Conservation (phyloP, 495 filamentous ascomycete genomes). For the Aspergillus leporis region DNA sequence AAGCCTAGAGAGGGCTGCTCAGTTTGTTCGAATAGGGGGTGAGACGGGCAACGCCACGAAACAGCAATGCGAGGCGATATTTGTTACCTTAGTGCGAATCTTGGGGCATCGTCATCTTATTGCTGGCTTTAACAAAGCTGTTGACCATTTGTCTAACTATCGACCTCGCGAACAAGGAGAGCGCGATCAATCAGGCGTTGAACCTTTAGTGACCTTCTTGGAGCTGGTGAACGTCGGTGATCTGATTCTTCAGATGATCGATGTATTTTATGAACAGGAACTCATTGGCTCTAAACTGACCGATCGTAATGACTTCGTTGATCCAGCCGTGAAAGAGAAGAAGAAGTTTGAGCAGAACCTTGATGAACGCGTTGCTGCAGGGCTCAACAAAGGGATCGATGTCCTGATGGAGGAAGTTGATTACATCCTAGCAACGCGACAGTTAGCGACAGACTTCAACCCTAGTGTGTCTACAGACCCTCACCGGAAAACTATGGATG, state of each 20-base stretch:
- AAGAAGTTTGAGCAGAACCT: slow-evolving; percentile 99
- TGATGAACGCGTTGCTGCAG: slow-evolving; percentile 93
- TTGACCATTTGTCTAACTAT: slow-evolving; percentile 87
- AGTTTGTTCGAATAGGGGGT: slow-evolving; percentile 77
- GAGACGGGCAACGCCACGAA: slow-evolving; percentile 80
- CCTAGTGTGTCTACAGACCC: slow-evolving; percentile 57
- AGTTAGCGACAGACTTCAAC: slow-evolving; percentile 87
- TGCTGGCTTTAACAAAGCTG: slow-evolving; percentile 85
- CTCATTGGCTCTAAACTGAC: slow-evolving; percentile 77
- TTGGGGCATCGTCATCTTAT: slow-evolving; percentile 88
- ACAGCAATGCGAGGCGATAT: slow-evolving; percentile 88
- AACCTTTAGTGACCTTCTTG: slow-evolving; percentile 91
- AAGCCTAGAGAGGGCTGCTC: slow-evolving; percentile 79
- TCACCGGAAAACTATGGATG: slow-evolving; percentile 59
- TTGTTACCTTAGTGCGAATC: slow-evolving; percentile 77
- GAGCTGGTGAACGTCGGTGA: slow-evolving; percentile 98
- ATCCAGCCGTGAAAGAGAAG: slow-evolving; percentile 89
- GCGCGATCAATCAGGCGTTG: slow-evolving; percentile 70
- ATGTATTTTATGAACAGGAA: slow-evolving; percentile 98
- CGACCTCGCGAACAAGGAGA: slow-evolving; percentile 83
- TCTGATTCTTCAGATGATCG: slow-evolving; percentile 97
- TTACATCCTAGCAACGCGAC: slow-evolving; percentile 86
- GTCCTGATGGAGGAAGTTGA: slow-evolving; percentile 99
- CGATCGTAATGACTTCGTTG: slow-evolving; percentile 91
- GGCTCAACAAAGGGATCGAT: slow-evolving; percentile 95